These are phyloP conservation scores for Lepidium sativum DNA, from an alignment of 345 rosid species.

Conservation along the genomic window DNA sequence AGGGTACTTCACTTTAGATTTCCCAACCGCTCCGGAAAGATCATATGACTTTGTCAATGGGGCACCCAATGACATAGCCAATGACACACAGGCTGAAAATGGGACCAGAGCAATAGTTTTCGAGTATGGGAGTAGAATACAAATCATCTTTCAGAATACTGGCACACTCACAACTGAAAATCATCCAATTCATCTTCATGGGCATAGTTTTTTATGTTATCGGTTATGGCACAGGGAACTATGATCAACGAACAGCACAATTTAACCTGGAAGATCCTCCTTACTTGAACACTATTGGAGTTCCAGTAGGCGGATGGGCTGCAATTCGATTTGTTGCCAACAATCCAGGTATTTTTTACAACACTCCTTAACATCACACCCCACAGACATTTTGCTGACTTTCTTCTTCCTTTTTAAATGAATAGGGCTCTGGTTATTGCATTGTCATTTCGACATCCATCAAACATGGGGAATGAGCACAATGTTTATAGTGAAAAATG, in stretches of 20 bases:
- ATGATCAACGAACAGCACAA: slow-evolving; percentile 37
- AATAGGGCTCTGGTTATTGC: slow-evolving; percentile 83
- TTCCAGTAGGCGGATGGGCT: slow-evolving; percentile 92
- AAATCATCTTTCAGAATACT: slow-evolving; percentile 68
- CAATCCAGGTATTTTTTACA: slow-evolving; percentile 54
- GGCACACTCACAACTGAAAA: slow-evolving; percentile 68
- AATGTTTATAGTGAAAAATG: slow-evolving; percentile 61
- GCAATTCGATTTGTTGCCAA: slow-evolving; percentile 68
- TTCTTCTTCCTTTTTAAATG: neutral
- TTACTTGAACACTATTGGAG: slow-evolving; percentile 77
- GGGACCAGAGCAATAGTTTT: slow-evolving; percentile 64
- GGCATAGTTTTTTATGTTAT: slow-evolving; percentile 80
- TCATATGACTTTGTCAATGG: slow-evolving; percentile 75
- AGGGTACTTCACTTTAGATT: slow-evolving; percentile 59
- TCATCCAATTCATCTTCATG: slow-evolving; percentile 89
- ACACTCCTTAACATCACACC: slow-evolving; percentile 8
- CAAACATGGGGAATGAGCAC: slow-evolving; percentile 82
- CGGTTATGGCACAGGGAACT: slow-evolving; percentile 65
- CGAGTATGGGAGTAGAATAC: slow-evolving; percentile 61
- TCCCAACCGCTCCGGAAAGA: slow-evolving; percentile 36
- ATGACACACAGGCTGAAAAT: slow-evolving; percentile 49
- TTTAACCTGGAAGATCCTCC: slow-evolving; percentile 77
- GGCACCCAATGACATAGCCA: slow-evolving; percentile 64
- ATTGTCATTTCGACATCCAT: slow-evolving; percentile 73
- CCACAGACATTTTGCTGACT: slow-evolving; percentile 4